Evolutionary conservation across 2,329 filamentous ascomycete genomes (phyloP), one percentile per base, ranked within the genome.

Genomic region (Curvularia spicifera): DNA sequence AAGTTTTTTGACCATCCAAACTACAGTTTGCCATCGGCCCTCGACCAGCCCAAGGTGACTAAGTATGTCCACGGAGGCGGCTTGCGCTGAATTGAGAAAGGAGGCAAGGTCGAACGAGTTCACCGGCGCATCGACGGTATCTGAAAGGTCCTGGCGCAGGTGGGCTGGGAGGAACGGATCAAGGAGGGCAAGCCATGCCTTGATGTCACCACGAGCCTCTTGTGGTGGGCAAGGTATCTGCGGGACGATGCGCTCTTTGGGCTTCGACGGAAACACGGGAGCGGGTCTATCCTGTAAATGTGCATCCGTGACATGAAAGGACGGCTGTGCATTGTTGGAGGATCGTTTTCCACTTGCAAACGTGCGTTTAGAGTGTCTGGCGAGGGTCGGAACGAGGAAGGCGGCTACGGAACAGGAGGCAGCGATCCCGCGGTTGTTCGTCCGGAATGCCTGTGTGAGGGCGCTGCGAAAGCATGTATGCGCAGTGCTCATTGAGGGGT

Each of bases 1-100:
- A 22, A 81, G 65, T 51, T 76, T 75, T 61, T 79, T 80, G 13
- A 78, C 73, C 26, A 82, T 71, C 81, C 81, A 83, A 13, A 81
- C 70, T 3, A 79, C 76, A 24, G 76, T 72, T 53, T 72, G 71
- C 80, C 80, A 82, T 42, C 79, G 73, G 18, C 73, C 71, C 59
- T 79, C 70, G 1, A 70, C 64, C 26, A 79, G 49, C 2, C 75
- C 80, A 2, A 82, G 59, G 53, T 80, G 61, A 51, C 65, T 69
- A 18, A 82, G 67, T 7, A 82, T 60, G 57, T 82, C 78, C 7
- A 78, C 54, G 2, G 65, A 63, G n/a, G 67, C 62, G 45, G 68
- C 60, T 47, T 74, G 71, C 5, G 72, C 68, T 5, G 60, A 67
- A 37, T 68, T 65, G 53, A 76, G 40, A 5, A 73, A 22, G 5